Percentiles rank a stretch among this genome's conserved stretches.
Evolutionary conservation across 2,329 filamentous ascomycete genomes (phyloP).

Genomic region (Periconia digitata): DNA sequence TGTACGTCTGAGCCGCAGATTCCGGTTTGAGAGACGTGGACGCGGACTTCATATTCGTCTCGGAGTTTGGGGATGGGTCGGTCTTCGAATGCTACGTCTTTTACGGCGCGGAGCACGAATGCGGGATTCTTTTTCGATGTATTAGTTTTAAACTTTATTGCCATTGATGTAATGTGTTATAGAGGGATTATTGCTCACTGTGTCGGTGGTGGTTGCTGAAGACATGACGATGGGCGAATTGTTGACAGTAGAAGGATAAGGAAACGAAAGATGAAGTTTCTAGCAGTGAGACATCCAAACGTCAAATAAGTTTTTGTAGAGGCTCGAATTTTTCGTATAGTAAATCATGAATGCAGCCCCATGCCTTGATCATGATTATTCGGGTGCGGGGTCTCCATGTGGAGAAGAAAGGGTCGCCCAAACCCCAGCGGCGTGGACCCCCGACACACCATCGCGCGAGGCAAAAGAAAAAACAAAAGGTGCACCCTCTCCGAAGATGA

Average conservation of each 20-base stretch:
- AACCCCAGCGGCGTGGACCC: not conserved
- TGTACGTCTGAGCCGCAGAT: conserved; percentile 70
- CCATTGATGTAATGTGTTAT: not conserved
- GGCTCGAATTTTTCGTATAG: not conserved
- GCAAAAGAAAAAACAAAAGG: not conserved
- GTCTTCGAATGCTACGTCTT: conserved; percentile 51
- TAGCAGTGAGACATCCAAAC: not conserved
- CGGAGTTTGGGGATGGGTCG: conserved; percentile 40
- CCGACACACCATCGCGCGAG: not conserved
- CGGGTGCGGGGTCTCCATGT: not conserved
- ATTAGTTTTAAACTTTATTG: not conserved
- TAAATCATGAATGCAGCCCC: not conserved
- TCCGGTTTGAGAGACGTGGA: conserved; percentile 77
- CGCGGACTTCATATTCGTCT: conserved; percentile 62
- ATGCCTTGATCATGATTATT: not conserved
- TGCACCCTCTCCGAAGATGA: conserved; percentile 5
- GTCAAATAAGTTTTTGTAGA: not conserved
- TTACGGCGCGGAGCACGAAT: conserved; percentile 51
- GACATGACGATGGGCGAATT: not conserved
- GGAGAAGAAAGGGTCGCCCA: not conserved
- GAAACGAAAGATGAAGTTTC: not conserved
- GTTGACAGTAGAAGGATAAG: not conserved
- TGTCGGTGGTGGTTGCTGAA: conserved; percentile 5
- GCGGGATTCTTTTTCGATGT: conserved; percentile 44
- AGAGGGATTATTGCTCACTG: not conserved